phyloP scores from a whole-genome alignment of 202 grass and related monocot species.

The Hordeum pubiflorum region DNA sequence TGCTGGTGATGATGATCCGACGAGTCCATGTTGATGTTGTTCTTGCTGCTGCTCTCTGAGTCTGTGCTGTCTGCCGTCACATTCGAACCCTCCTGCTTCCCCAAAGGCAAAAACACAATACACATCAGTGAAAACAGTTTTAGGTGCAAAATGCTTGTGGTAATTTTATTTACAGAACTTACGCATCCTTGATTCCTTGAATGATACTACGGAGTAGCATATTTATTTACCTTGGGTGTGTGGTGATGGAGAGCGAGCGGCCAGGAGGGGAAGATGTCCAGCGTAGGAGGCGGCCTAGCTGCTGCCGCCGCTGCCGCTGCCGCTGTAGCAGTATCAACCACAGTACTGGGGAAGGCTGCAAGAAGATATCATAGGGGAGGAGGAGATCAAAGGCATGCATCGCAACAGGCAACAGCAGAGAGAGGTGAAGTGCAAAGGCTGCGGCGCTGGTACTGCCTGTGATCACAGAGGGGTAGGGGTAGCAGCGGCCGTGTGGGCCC shows the following conservation, averaged over 20 bases:
- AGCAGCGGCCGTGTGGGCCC: conserved; percentile 22
- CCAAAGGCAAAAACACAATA: not conserved
- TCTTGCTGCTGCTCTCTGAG: conserved; percentile 63
- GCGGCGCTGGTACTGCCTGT: conserved; percentile 20
- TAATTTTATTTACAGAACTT: not conserved
- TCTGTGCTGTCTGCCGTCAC: conserved; percentile 57
- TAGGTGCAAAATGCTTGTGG: not conserved
- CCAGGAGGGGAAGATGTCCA: conserved; percentile 90
- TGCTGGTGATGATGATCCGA: conserved; percentile 23
- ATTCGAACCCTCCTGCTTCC: conserved; percentile 32
- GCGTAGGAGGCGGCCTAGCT: conserved; percentile 62
- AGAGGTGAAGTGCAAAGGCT: conserved; percentile 34
- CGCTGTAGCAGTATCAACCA: conserved; percentile 25
- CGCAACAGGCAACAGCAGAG: conserved; percentile 4
- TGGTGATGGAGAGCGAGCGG: conserved; percentile 37
- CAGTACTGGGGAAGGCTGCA: conserved; percentile 56
- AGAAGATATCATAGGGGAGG: conserved; percentile 43
- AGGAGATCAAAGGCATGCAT: conserved; percentile 45
- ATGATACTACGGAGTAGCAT: not conserved
- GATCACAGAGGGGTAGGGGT: conserved; percentile 36
- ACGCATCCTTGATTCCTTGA: too few relatives aligned
- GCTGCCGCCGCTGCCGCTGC: conserved; percentile 15
- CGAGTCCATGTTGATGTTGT: conserved; percentile 39
- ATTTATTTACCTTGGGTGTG: conserved; percentile 55
- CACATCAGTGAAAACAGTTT: not conserved